Base-by-base conservation (phyloP, 805 yeast species). In the Hanseniaspora nectarophila region DNA sequence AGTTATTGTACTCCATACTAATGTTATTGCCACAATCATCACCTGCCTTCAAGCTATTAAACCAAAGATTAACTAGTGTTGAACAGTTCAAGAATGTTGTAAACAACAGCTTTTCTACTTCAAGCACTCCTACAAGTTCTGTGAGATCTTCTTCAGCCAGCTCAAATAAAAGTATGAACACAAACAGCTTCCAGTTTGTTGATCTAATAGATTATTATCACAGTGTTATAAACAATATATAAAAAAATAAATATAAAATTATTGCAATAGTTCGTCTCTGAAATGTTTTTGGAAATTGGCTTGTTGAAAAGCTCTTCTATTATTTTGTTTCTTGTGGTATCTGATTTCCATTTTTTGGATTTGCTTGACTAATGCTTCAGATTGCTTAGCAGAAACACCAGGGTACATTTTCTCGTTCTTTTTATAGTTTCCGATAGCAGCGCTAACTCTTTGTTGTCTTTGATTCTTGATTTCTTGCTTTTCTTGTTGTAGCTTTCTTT, bases 11-110 rank as follows among this genome's bases (percentile, higher is more conserved):
- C 63, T 98, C 97, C 1, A 75, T 92, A 29, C 70, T 92, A 54
- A 92, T 92, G 98, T 73, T 92, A 5, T 67, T 92, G 46, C 98
- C 98, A 0, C 98, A 92, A 63, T 26, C 33, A 12, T 86, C 96
- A 0, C 76, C 85, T 12, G 95, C 97, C 0, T 92, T 86, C 63
- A 79, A 76, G n/a, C 78, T 85, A 0, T 71, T 92, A 57, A 82
- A 82, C 57, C 85, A 82, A 60, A 73, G 98, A 55, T 71, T 92
- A 47, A 76, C 61, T 50, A 68, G 72, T 56, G 69, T 69, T 24
- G 70, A 59, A 37, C 59, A 60, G 35, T 59, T 63, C 20, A 49
- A 49, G 28, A 49, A 49, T 59, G 60, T 59, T 4, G 56, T 63
- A 24, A 65, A 59, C 46, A 43, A n/a, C 24, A n/a, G 18, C 12